phyloP scores from a whole-genome alignment of 2,329 filamentous ascomycete genomes.

The Paecilomyces fulvus region DNA sequence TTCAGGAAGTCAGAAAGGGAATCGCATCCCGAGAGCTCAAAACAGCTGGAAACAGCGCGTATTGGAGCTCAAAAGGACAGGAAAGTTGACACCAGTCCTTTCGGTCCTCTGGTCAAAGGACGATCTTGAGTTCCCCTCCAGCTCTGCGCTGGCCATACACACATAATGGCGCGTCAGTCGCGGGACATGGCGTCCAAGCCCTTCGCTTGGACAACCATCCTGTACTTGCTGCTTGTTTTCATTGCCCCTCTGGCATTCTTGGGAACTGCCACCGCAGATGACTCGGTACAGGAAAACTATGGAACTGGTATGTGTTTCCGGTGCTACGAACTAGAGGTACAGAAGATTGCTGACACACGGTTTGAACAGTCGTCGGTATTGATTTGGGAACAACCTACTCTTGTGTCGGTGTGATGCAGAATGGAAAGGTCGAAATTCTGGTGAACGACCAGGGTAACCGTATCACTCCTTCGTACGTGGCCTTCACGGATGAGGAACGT shows the following conservation, averaged over 20 bases:
- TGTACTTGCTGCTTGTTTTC: constrained; percentile 87
- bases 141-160: constrained; percentile 7
- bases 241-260: constrained; percentile 77
- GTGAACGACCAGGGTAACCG: constrained; percentile 96
- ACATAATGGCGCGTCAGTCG: constrained; percentile 52
- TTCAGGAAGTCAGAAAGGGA: not conserved
- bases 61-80: not conserved
- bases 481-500: constrained; percentile 93
- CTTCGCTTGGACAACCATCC: constrained; percentile 78
- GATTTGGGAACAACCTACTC: constrained; percentile 83
- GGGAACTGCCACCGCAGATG: constrained; percentile 62
- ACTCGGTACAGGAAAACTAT: constrained; percentile 59
- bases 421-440: constrained; percentile 90
- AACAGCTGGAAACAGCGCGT: not conserved
- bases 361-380: constrained; percentile 70
- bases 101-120: constrained; percentile 6
- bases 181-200: constrained; percentile 57
- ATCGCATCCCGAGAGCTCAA: not conserved
- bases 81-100: not conserved
- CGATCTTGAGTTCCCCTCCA: constrained; percentile 4
- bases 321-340: not conserved
- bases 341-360: constrained; percentile 8
- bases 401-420: constrained; percentile 93
- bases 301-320: constrained; percentile 52
- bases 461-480: constrained; percentile 91